Evolutionary conservation across 345 rosid genomes (phyloP), one percentile per base, ranked within the genome.

Genomic region (Carallia pectinifolia): DNA sequence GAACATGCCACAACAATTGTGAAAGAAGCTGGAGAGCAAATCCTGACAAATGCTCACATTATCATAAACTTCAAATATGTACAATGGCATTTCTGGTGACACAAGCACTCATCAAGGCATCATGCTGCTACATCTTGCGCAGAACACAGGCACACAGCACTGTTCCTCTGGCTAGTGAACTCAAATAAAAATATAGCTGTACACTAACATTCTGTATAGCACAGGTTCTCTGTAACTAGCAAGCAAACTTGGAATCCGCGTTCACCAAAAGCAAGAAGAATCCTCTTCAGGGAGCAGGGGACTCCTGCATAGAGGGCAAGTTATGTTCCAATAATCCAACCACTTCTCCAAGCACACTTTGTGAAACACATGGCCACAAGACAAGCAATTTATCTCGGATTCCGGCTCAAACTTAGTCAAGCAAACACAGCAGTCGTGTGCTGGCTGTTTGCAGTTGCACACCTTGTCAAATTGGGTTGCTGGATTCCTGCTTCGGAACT

Each of bases 301-400:
- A 31, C 85, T 82, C 89, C 96, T 76, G 86, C 96, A 90, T 54
- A 83, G 78, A 38, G 96, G 96, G 73, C 96, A 90, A 7, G 96
- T 90, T 44, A 83, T 65, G 70, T 90, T 90, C 88, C 89, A 88
- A 48, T 86, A 88, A 40, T 85, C 83, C 81, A 88, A 61, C 92
- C 96, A 90, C 68, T 88, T 88, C 82, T 90, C 96, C 88, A 90
- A 66, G 76, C 96, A 90, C 61, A 73, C 71, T 71, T 83, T 88
- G 66, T 90, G 96, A 67, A 90, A 90, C 74, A 85, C 65, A 50
- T 90, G 96, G 6, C 96, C 96, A 52, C 96, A 90, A 3, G 81
- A 74, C 71, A 90, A 78, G 73, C 71, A 73, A 75, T 90, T 86
- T 31, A 90, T 86, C 81, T 88, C 92, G 0, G 96, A 88, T 17